Evolutionary conservation across 352 stramenopile genomes (phyloP), one percentile per base, ranked within the genome.

Genomic region (Globisporangium carolinianum): DNA sequence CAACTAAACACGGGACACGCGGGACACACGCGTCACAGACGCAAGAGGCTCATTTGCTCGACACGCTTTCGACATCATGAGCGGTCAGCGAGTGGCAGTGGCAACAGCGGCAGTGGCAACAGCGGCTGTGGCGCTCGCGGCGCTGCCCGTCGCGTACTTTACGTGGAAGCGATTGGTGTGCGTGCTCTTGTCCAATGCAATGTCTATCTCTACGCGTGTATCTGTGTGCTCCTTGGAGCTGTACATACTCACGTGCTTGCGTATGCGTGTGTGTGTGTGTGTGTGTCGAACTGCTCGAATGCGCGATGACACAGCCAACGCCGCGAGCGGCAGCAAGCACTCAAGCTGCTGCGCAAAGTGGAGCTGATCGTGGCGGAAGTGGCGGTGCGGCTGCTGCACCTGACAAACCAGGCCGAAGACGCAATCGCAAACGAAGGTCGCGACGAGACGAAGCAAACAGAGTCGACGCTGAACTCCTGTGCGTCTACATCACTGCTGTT

Each of bases 301-400:
- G 15, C 42, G 46, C 10, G 7, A 55, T 38, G 35, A 43, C 14
- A 32, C 53, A 85, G 75, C 7, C 65, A 76, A 47, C 51, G 60
- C 1, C 49, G 61, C 5, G 68, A 86, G 47, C 76, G 73, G 14
- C 60, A 66, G 12, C 53, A 90, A 18, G 68, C 79, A 0, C 68
- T 89, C 18, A 84, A 87, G 55, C 68, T 93, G 35, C 65, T 94
- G 62, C 66, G 58, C 11, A 86, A 87, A 56, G 80, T 94, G 41
- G 79, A 94, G 38, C 63, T 81, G 4, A 83, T 94, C 62, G 76
- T 84, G 1, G 69, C 64, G 11, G 77, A 90, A 42, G 78, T 94
- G 35, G 63, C 66, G 1, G 71, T 86, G 43, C 82, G 83, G 3
- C 58, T 94, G 38, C 76, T 74, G 70, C 69, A 88, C 37, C 8